Base-by-base conservation (phyloP, 2,329 filamentous ascomycete genomes). In the Arthrobotrys conoides region DNA sequence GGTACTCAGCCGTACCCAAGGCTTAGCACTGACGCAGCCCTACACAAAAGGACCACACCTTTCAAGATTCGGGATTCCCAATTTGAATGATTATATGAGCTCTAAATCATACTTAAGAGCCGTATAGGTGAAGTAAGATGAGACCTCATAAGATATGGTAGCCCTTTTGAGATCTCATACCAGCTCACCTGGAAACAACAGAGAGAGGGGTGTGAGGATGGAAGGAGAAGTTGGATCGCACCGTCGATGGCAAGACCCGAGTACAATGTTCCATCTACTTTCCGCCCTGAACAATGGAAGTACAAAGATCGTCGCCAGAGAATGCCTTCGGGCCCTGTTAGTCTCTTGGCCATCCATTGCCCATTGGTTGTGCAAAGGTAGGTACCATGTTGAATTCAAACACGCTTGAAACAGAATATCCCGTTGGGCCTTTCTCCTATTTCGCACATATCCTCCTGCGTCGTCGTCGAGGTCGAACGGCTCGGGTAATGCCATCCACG, bases 11-110 rank as follows among this genome's bases (percentile, higher is more conserved):
- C 71, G 64, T 75, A 48, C 49, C 6, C 51, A 67, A 51, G 73
- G 73, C 73, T 77, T 66, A 77, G 73, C 73, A 70, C 73, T 77
- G 68, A 71, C 73, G 73, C 73, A 77, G 66, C 59, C 66, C 59
- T 66, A 71, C 59, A 59, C 49, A 73, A 48, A 61, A 51, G 27
- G 24, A 36, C 49, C 27, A 66, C 46, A 71, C 65, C 57, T 70
- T 57, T 59, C 38, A 27, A 51, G n/a, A 41, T 57, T 24, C 20
- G 46, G 22, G 46, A 57, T 57, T 30, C 18, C 41, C 64, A 46
- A 46, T 20, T 69, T 55, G 46, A 46, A 59, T 38, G 41, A 24
- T 33, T 48, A 63, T 33, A 64, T 69, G 71, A 63, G 53, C 33
- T 48, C 71, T 33, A 33, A 38, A 16, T 24, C 27, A 24, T 30